Evolutionary conservation across 306 rosid species (phyloP).

Genomic region (Rosa rugosa): DNA sequence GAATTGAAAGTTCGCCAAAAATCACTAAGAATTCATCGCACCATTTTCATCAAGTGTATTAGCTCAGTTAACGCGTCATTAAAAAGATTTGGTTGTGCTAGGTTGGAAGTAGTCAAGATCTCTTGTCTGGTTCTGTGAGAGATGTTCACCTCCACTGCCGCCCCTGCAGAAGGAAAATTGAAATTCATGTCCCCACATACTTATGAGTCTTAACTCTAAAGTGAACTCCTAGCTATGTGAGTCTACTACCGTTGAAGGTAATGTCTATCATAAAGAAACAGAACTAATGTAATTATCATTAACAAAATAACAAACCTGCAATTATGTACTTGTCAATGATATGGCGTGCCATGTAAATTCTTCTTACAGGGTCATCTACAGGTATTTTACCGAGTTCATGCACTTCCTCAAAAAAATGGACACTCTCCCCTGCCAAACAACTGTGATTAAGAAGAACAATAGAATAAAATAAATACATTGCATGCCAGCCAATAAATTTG

Average conservation of each 20-base stretch:
- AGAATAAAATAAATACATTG: conserved; percentile 13
- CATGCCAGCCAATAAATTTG: neutral
- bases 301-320: conserved; percentile 54
- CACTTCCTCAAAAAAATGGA: conserved; percentile 86
- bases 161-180: conserved; percentile 53
- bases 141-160: conserved; percentile 84
- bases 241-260: neutral
- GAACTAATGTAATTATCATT: neutral
- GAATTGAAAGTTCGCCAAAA: neutral
- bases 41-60: conserved; percentile 74
- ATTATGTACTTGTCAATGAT: conserved; percentile 85
- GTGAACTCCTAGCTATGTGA: neutral
- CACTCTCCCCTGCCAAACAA: conserved; percentile 99
- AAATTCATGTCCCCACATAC: neutral
- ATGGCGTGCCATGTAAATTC: conserved; percentile 96
- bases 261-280: neutral
- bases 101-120: conserved; percentile 67
- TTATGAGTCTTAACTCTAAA: neutral
- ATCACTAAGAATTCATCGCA: conserved; percentile 28
- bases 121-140: conserved; percentile 86
- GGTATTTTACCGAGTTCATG: conserved; percentile 84
- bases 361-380: conserved; percentile 69
- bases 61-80: conserved; percentile 67
- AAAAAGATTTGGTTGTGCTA: conserved; percentile 74
- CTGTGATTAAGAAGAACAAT: conserved; percentile 48